Base-by-base conservation (phyloP, 257 asterid species). In the Ocimum tenuiflorum region DNA sequence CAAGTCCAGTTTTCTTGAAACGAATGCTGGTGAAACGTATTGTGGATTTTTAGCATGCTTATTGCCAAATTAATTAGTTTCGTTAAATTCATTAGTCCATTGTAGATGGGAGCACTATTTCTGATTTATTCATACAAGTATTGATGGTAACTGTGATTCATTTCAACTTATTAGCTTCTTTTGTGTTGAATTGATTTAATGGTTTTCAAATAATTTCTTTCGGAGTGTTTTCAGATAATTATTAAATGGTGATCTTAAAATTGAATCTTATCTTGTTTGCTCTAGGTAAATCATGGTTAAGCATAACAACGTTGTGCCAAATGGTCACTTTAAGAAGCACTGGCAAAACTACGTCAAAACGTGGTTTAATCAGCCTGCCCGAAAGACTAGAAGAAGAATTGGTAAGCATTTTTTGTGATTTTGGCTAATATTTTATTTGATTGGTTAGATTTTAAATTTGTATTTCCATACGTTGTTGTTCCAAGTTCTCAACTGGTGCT, bases 351-450 rank as follows among this genome's bases (percentile, higher is more conserved):
- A 84, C 63, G 86, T 86, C 4, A 86, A 74, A 70, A 86, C 95
- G 4, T 86, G 95, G 95, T 84, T 84, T 69, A 84, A 84, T 58
- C 91, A 87, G 77, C 89, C 95, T 46, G 89, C 91, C 41, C 80
- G 89, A 57, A 87, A 87, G 77, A 78, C 89, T 65, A 79, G 91
- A 72, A 83, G 95, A 76, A 79, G 91, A 48, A 48, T 61, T 23
- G 91, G 95, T 82, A 70, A 59, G 24, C 27, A 46, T 48, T 54
- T 5, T 14, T 8, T 13, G 18, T 29, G 9, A 8, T 52, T 19
- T 8, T n/a, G n/a, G n/a, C 42, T 56, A 0, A 8, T 10, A 49
- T 55, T 6, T 29, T 35, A 20, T 23, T 73, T 57, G 23, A 22
- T 13, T 54, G 0, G 13, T 29, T 29, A n/a, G 11, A 11, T 7